phyloP scores from a whole-genome alignment of 179 eudicot genomes.

The Spergularia azorica region DNA sequence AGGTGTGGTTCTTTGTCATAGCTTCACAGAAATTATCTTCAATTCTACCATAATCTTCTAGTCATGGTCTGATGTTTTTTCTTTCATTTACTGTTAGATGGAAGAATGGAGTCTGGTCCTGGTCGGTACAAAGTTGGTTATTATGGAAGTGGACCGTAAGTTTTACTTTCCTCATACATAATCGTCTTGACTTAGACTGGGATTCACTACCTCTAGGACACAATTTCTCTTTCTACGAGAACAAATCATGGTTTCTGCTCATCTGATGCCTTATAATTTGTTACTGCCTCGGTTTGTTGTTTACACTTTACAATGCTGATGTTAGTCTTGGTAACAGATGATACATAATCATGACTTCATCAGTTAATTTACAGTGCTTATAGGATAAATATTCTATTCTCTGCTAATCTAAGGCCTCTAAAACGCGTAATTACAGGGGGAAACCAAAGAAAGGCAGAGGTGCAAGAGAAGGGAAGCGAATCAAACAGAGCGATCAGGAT shows the following conservation, averaged over 20 bases:
- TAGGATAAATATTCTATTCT: neutral
- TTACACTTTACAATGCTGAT: neutral
- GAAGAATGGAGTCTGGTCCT: slow-evolving; percentile 50
- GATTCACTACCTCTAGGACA: neutral
- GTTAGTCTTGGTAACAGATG: neutral
- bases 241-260: too few relatives aligned
- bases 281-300: too few relatives aligned
- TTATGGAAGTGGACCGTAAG: slow-evolving; percentile 74
- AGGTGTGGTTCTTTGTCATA: slow-evolving; percentile 27
- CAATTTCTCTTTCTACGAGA: neutral
- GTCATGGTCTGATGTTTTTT: slow-evolving; percentile 23
- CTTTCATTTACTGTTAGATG: slow-evolving; percentile 33
- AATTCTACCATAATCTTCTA: neutral
- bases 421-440: slow-evolving; percentile 45
- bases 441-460: slow-evolving; percentile 89
- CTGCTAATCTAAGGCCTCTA: neutral
- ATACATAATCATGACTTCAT: neutral
- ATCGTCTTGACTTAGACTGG: neutral
- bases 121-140: slow-evolving; percentile 54
- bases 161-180: slow-evolving; percentile 17
- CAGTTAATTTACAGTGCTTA: neutral
- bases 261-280: neutral
- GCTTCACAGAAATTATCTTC: neutral
- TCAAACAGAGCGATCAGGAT: slow-evolving; percentile 74
- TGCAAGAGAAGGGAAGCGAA: slow-evolving; percentile 79